phyloP scores from a whole-genome alignment of 129 eudicot species.

The Daucus carota region DH1_v3.0 NC_030384.2:44085501-44086000 shows the following conservation, averaged over 20 bases:
- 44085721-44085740: too few species aligned
- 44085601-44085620: background rate
- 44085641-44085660: constrained; percentile 6
- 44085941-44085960: too few species aligned
- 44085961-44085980: too few species aligned
- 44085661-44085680: background rate
- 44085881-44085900: too few species aligned
- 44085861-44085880: too few species aligned
- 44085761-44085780: background rate
- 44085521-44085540: background rate
- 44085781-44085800: background rate
- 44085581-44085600: background rate
- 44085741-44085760: too few species aligned
- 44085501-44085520: background rate
- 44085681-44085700: background rate
- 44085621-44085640: background rate
- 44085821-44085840: background rate
- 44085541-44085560: constrained; percentile 2
- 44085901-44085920: background rate
- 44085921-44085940: too few species aligned
- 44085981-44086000: too few species aligned
- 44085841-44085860: background rate
- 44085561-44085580: background rate
- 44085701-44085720: background rate
- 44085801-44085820: background rate